These are phyloP conservation scores for Rhizophora mangle DNA, from an alignment of 345 rosid species.

Conservation along the genomic window DNA sequence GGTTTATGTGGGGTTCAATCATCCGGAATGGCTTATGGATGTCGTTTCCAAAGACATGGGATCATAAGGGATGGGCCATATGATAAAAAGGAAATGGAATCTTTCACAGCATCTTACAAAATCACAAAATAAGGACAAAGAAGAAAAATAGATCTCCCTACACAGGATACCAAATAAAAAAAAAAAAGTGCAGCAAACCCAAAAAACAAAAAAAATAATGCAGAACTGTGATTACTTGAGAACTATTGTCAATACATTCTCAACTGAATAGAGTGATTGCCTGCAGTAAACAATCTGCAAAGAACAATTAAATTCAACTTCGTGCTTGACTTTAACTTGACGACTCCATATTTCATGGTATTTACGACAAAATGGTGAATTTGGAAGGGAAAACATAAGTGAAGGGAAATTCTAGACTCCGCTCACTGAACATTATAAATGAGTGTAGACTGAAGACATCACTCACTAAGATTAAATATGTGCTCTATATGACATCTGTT, in stretches of 20 bases:
- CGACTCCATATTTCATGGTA: conserved; percentile 28
- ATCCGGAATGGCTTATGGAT: too few species aligned
- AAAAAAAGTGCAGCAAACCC: neutral
- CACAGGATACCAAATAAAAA: too few species aligned
- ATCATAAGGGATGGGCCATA: too few species aligned
- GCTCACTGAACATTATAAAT: conserved; percentile 29
- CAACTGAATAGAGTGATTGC: neutral
- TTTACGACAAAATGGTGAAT: conserved; percentile 36
- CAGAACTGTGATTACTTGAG: neutral
- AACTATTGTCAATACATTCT: neutral
- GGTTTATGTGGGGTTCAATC: too few species aligned
- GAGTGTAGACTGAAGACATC: conserved; percentile 16
- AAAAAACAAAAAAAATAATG: neutral
- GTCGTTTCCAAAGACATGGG: too few species aligned
- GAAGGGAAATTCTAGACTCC: conserved; percentile 11
- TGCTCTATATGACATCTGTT: conserved; percentile 17
- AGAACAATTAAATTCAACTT: conserved; percentile 33
- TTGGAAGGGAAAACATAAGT: conserved; percentile 18
- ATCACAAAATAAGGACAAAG: too few species aligned
- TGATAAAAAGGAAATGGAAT: too few species aligned
- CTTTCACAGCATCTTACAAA: too few species aligned
- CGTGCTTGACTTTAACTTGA: conserved; percentile 29
- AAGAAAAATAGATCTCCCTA: too few species aligned
- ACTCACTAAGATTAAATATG: conserved; percentile 23
- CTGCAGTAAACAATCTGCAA: conserved; percentile 14